Percentiles rank a stretch among this genome's conserved stretches.
phyloP scores from a whole-genome alignment of 257 asterid species.

The Solanum lycopersicoides region DNA sequence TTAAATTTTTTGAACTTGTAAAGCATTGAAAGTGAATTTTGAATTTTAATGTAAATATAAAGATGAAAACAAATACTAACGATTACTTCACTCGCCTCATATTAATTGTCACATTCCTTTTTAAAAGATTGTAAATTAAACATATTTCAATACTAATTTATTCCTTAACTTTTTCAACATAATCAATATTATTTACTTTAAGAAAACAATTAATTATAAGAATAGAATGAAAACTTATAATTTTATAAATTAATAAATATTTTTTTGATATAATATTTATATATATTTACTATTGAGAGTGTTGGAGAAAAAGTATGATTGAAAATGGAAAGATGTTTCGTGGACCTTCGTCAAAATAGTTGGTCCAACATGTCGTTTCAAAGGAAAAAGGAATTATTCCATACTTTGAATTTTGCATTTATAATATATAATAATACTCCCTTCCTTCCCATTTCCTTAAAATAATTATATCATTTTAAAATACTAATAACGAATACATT shows the following conservation, averaged over 20 bases:
- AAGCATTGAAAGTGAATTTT: background rate
- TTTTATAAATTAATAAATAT: no score
- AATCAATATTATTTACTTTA: background rate
- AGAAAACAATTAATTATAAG: no score
- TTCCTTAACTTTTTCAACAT: no score
- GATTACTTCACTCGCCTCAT: background rate
- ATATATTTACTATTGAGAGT: no score
- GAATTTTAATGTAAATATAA: background rate
- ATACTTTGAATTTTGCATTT: background rate
- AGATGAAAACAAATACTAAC: background rate
- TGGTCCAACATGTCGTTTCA: background rate
- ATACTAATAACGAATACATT: background rate
- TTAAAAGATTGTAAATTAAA: no score
- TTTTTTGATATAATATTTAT: no score
- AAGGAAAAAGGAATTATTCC: background rate
- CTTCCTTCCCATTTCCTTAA: background rate
- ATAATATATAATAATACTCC: background rate
- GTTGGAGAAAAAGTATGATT: background rate
- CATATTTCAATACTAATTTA: no score
- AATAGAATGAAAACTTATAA: no score
- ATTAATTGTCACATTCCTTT: background rate
- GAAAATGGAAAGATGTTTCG: background rate
- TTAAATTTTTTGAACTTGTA: no score
- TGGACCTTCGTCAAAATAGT: background rate
- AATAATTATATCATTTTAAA: background rate